These are phyloP conservation scores for Tolypocladium amazonense DNA, from an alignment of 2,329 filamentous ascomycete genomes.

Conservation along the genomic window DNA sequence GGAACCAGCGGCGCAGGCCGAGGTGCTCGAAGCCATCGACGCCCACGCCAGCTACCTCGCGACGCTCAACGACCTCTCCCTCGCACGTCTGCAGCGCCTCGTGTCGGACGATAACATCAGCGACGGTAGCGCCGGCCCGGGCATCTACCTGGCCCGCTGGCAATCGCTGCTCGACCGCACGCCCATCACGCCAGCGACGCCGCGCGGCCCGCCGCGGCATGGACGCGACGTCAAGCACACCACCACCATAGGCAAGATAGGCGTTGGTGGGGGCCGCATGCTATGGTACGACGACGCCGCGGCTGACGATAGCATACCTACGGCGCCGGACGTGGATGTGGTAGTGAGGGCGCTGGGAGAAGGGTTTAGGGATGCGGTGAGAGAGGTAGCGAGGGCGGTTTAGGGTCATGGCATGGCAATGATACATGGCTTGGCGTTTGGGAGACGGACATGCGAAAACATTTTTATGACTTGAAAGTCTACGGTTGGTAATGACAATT, in stretches of 20 bases:
- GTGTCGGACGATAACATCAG: conserved; percentile 22
- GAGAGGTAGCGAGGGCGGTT: conserved; percentile 17
- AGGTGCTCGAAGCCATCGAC: conserved; percentile 43
- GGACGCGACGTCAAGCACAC: conserved; percentile 40
- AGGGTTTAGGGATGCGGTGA: conserved; percentile 30
- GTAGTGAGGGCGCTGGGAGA: conserved; percentile 24
- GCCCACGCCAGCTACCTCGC: conserved; percentile 50
- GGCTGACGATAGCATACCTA: conserved; percentile 11
- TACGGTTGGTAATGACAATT: no score
- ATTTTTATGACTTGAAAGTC: no score
- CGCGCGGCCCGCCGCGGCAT: conserved; percentile 38
- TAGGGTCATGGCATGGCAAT: not conserved
- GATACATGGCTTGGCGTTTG: not conserved
- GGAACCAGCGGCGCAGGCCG: conserved; percentile 29
- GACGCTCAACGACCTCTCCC: conserved; percentile 41
- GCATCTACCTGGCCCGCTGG: conserved; percentile 64
- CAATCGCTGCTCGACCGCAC: conserved; percentile 62
- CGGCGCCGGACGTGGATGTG: conserved; percentile 17
- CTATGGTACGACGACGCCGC: conserved; percentile 5
- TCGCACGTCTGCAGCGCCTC: conserved; percentile 43
- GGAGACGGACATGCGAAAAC: no score
- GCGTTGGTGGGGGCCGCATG: conserved; percentile 13
- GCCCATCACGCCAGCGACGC: conserved; percentile 49
- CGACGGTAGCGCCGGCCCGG: conserved; percentile 47
- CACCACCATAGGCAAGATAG: conserved; percentile 32